These are phyloP conservation scores for Symbiodinium pilosum DNA, from an alignment of 73 alveolate genomes.

Conservation along the genomic window DNA sequence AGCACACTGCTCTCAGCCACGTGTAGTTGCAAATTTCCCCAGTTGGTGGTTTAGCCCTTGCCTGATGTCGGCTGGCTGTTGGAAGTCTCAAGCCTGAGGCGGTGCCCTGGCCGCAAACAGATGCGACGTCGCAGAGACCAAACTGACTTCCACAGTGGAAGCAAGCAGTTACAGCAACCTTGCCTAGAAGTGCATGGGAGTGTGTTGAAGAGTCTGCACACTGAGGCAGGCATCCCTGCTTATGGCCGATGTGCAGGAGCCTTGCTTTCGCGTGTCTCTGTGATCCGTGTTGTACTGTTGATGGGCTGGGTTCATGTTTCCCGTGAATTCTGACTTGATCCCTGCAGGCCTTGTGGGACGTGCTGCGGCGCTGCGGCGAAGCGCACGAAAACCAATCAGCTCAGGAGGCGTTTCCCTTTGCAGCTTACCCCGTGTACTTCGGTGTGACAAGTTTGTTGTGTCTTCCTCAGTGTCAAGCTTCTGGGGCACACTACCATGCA, in stretches of 20 bases:
- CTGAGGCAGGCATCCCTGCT: neutral
- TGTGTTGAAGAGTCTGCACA: no score
- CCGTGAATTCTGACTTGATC: neutral
- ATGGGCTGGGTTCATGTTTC: neutral
- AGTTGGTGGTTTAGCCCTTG: neutral
- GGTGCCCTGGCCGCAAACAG: neutral
- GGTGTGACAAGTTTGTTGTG: no score
- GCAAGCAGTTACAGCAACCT: no score
- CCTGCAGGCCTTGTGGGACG: conserved; percentile 56
- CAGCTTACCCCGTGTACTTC: no score
- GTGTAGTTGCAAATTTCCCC: no score
- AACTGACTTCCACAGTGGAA: no score
- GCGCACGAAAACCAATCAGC: conserved; percentile 59
- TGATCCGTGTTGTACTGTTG: neutral
- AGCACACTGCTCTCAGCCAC: no score
- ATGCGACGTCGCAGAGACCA: no score
- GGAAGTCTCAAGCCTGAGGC: neutral
- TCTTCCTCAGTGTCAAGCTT: no score
- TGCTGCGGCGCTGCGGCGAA: conserved; percentile 40
- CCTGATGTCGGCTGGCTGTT: neutral
- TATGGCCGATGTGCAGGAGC: no score
- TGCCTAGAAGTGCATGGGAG: no score
- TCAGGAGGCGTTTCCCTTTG: conserved; percentile 32
- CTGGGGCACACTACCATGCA: no score
- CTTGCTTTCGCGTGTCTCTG: neutral